A percentile compares a stretch with the other conserved stretches of the same genome.
phyloP scores from a whole-genome alignment of 75 land plant genomes.

The Sequoiadendron giganteum region DNA sequence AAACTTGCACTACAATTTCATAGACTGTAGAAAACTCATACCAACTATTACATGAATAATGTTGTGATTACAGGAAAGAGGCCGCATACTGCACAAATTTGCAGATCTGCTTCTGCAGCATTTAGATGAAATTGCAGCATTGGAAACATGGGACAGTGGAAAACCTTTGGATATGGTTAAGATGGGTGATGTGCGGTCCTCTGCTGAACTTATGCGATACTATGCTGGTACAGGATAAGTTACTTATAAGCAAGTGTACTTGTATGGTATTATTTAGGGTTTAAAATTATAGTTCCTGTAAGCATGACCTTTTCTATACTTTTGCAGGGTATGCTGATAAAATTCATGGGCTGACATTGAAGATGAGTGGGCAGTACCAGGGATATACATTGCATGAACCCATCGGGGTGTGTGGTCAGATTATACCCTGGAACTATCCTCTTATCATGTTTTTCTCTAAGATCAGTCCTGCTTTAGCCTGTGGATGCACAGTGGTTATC shows the following conservation, averaged over 20 bases:
- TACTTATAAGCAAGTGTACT: not conserved
- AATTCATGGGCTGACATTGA: too few relatives aligned
- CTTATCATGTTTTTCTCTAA: conserved; percentile 57
- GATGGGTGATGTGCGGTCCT: conserved; percentile 38
- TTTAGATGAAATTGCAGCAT: conserved; percentile 44
- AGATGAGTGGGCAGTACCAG: too few relatives aligned
- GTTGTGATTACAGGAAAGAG: conserved; percentile 22
- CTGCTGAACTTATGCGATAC: conserved; percentile 33
- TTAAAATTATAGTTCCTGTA: not conserved
- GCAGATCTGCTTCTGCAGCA: conserved; percentile 50
- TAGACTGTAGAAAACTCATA: too few relatives aligned
- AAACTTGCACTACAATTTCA: too few relatives aligned
- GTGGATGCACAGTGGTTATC: conserved; percentile 71
- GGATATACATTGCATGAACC: too few relatives aligned
- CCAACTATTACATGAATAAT: not conserved
- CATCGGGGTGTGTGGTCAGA: too few relatives aligned
- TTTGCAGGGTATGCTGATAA: conserved; percentile 31
- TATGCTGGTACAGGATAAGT: conserved; percentile 42
- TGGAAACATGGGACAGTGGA: conserved; percentile 48
- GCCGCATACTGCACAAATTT: conserved; percentile 16
- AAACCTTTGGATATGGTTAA: conserved; percentile 33
- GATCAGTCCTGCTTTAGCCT: conserved; percentile 74
- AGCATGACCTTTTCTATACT: conserved; percentile 50
- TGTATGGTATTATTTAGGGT: not conserved
- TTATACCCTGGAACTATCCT: conserved; percentile 65